Evolutionary conservation across 1,284 basidiomycete genomes (phyloP).

Genomic region (Apiotrichum akiyoshidainum): DNA sequence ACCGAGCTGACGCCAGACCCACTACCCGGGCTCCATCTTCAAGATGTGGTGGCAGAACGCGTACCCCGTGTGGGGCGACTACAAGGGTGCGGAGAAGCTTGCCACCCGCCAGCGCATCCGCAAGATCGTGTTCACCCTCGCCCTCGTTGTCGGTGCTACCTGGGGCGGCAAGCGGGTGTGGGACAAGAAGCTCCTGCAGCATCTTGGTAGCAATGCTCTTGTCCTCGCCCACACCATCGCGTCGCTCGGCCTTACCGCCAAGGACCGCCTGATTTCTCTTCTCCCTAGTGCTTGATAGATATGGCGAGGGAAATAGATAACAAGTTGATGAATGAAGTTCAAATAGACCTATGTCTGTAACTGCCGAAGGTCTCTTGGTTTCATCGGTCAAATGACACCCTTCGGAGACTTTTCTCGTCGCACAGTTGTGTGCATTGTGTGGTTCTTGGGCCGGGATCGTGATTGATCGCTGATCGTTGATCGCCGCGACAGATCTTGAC

Average conservation of each 20-base stretch:
- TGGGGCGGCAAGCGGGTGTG: slow-evolving; percentile 2
- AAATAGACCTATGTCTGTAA: neutral
- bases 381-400: too few species aligned
- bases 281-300: neutral
- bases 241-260: neutral
- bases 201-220: neutral
- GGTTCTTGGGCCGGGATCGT: too few species aligned
- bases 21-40: slow-evolving; percentile 19
- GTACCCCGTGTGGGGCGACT: slow-evolving; percentile 18
- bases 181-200: neutral
- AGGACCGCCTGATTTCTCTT: neutral
- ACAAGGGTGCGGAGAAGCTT: slow-evolving; percentile 18
- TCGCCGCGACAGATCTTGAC: too few species aligned
- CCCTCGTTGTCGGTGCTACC: neutral
- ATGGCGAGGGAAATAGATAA: too few species aligned
- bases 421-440: too few species aligned
- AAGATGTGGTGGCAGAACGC: slow-evolving; percentile 19
- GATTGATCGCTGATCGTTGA: too few species aligned
- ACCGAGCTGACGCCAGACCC: slow-evolving; percentile 9
- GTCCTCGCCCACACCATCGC: neutral
- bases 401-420: too few species aligned
- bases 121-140: slow-evolving; percentile 1
- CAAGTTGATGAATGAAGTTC: neutral
- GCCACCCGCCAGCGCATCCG: slow-evolving; percentile 12
- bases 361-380: too few species aligned